Evolutionary conservation across 768 basidiomycete species (phyloP).

Genomic region (Lentinus tigrinus): DNA sequence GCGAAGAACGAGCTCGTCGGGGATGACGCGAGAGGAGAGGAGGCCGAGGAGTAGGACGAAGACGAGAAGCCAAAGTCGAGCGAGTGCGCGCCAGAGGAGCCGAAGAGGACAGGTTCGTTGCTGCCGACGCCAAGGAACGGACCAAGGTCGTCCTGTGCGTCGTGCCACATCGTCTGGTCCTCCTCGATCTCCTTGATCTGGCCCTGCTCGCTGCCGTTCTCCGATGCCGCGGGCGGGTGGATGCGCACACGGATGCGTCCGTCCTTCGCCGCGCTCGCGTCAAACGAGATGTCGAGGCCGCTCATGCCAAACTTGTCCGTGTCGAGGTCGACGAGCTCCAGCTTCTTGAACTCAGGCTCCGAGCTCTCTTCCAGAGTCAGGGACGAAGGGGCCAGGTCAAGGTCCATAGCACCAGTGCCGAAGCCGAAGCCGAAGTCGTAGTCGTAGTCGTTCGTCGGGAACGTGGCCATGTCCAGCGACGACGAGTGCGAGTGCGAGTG

Average conservation of each 20-base stretch:
- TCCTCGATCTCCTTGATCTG: conserved; percentile 22
- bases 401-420: conserved; percentile 29
- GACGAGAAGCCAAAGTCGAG: conserved; percentile 8
- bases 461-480: conserved; percentile 36
- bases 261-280: conserved; percentile 59
- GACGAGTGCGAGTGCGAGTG: conserved; percentile 33
- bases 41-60: background rate
- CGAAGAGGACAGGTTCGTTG: conserved; percentile 8
- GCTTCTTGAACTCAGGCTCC: conserved; percentile 47
- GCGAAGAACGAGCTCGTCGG: conserved; percentile 11
- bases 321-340: conserved; percentile 59
- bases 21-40: conserved; percentile 5
- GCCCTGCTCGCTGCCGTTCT: conserved; percentile 30
- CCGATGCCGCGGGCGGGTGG: conserved; percentile 45
- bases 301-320: conserved; percentile 43
- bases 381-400: conserved; percentile 28
- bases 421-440: conserved; percentile 47
- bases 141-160: conserved; percentile 36
- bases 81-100: conserved; percentile 5
- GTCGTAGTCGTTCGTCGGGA: conserved; percentile 39
- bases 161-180: conserved; percentile 32
- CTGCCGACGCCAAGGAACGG: conserved; percentile 61
- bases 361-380: conserved; percentile 26
- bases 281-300: conserved; percentile 72
- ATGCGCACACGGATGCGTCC: conserved; percentile 76